Evolutionary conservation across 371 early-diverging fungal species (phyloP), one percentile per base, ranked within the genome.

Genomic region (Mortierella sp.): DNA sequence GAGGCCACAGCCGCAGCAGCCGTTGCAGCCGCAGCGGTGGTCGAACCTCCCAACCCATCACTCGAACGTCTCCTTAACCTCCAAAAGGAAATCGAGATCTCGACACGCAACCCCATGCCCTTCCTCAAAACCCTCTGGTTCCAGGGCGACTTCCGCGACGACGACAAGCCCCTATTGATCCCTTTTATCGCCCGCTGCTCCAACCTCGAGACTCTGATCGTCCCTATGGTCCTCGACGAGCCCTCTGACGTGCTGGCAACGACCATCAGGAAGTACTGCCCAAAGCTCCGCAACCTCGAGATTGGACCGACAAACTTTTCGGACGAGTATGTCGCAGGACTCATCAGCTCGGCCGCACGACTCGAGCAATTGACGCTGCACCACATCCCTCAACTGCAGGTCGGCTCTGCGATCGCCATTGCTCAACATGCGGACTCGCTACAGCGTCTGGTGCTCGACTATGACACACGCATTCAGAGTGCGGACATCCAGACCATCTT

Each of bases 241-340:
- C 61, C 61, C 37, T 61, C 61, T 8, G 61, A 61, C 61, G 61
- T 61, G 9, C 61, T 61, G 19, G 61, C 61, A 61, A 61, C 61
- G 22, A 61, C 61, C 39, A 61, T 61, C 34, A 34, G 37, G 61
- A 61, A 61, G 22, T 61, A 61, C 10, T 61, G 61, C 6, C 61
- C 61, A 61, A 61, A 61, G 61, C 61, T 61, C 61, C 61, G 61
- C 4, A 61, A 61, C 37, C 61, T 61, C 22, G 61, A 61, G 22
- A 61, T 61, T 61, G 61, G 61, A 22, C 61, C 61, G 0, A 61
- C 61, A 19, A 61, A 61, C 39, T 61, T 61, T 61, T 61, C 61
- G 2, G 61, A 61, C 37, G 61, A 61, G 9, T 61, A 61, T 61
- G 61, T 61, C 16, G 61, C 61, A 37, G 61, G 61, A 61, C 61